A percentile compares a stretch with the other conserved stretches of the same genome.
These are phyloP conservation scores for Phaeosphaeriaceae sp. DNA, from an alignment of 2,329 filamentous ascomycete species.

Conservation along the genomic window DNA sequence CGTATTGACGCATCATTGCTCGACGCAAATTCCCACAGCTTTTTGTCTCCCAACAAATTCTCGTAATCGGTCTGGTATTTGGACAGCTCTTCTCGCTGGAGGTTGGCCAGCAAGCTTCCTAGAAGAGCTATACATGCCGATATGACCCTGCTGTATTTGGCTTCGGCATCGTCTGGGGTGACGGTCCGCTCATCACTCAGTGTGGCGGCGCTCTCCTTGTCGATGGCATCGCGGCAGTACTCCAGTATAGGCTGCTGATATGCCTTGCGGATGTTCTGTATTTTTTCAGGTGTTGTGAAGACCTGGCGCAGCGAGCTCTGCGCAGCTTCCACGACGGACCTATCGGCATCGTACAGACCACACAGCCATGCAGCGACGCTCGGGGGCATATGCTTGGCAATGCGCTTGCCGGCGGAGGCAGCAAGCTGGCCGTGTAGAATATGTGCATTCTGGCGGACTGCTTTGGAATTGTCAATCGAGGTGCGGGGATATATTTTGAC, in stretches of 20 bases:
- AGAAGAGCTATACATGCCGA: constrained; percentile 64
- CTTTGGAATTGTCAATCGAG: constrained; percentile 87
- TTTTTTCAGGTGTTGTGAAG: constrained; percentile 81
- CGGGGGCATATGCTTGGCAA: constrained; percentile 78
- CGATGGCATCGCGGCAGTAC: constrained; percentile 79
- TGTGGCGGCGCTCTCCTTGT: constrained; percentile 78
- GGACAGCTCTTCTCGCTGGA: constrained; percentile 60
- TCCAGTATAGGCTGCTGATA: constrained; percentile 83
- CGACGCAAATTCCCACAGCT: constrained; percentile 66
- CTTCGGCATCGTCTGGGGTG: constrained; percentile 81
- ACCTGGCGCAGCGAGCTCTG: constrained; percentile 77
- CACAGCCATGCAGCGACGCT: constrained; percentile 90
- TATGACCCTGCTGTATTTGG: constrained; percentile 84
- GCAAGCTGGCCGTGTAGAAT: constrained; percentile 71
- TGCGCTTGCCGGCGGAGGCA: constrained; percentile 73
- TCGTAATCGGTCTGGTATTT: constrained; percentile 70
- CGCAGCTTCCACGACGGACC: constrained; percentile 76
- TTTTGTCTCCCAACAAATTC: constrained; percentile 68
- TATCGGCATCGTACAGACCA: constrained; percentile 86
- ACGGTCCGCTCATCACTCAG: constrained; percentile 89
- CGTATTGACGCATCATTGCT: constrained; percentile 65
- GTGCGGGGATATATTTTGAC: constrained; percentile 84
- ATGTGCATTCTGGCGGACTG: constrained; percentile 88
- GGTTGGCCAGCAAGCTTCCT: constrained; percentile 58
- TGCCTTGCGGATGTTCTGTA: constrained; percentile 75